phyloP scores from a whole-genome alignment of 1,139 yeast species.

The Eremothecium coryli region DNA sequence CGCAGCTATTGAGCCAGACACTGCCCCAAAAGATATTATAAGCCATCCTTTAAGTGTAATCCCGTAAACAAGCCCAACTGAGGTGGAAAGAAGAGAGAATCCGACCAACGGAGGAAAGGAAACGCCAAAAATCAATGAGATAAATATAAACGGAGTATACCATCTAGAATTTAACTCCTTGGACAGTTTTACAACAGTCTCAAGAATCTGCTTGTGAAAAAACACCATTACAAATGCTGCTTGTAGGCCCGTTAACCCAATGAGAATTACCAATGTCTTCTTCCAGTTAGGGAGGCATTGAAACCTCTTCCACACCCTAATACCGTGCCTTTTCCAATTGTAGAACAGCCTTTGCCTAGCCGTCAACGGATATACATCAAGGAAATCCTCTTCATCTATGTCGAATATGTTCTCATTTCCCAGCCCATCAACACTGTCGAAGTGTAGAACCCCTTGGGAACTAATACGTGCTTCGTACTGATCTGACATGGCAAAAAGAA shows the following conservation, averaged over 20 bases:
- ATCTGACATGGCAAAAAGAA: conserved; percentile 13
- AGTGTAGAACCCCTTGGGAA: conserved; percentile 7
- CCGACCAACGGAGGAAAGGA: conserved; percentile 89
- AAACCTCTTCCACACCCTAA: conserved; percentile 15
- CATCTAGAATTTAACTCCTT: conserved; percentile 33
- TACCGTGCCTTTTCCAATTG: conserved; percentile 13
- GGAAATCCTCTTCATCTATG: conserved; percentile 25
- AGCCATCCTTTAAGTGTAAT: conserved; percentile 68
- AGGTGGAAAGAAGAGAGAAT: conserved; percentile 56
- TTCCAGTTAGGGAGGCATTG: conserved; percentile 22
- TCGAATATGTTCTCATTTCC: conserved; percentile 12
- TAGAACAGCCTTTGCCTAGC: conserved; percentile 27
- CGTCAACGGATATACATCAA: conserved; percentile 26
- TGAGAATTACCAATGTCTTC: conserved; percentile 11
- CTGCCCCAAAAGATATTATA: conserved; percentile 57
- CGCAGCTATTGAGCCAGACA: conserved; percentile 64
- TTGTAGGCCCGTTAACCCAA: conserved; percentile 17
- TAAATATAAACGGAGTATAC: conserved; percentile 48
- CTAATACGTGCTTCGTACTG: conserved; percentile 13
- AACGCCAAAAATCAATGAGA: conserved; percentile 39
- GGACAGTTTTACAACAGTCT: conserved; percentile 35
- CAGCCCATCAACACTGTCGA: conserved; percentile 7
- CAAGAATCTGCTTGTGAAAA: conserved; percentile 42
- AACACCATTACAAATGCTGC: conserved; percentile 34
- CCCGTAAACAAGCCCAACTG: conserved; percentile 81